Evolutionary conservation across 371 early-diverging fungal species (phyloP).

Genomic region (Apophysomyces variabilis): DNA sequence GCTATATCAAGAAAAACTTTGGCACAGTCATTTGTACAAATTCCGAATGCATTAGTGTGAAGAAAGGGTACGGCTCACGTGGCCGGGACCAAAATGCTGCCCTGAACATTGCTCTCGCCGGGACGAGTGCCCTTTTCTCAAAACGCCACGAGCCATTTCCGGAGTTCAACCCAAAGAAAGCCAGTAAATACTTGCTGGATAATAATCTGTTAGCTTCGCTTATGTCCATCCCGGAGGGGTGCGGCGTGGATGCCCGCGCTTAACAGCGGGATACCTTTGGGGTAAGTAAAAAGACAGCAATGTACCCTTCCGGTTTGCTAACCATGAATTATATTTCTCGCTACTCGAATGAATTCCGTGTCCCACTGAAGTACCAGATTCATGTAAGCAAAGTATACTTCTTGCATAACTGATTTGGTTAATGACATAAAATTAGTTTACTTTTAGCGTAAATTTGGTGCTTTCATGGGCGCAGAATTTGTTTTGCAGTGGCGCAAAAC

Average conservation of each 20-base stretch:
- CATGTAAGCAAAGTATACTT: background rate
- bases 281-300: too few relatives aligned
- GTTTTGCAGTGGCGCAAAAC: background rate
- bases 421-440: background rate
- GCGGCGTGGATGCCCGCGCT: too few relatives aligned
- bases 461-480: background rate
- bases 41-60: background rate
- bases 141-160: background rate
- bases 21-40: background rate
- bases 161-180: background rate
- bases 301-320: too few relatives aligned
- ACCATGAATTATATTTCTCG: too few relatives aligned
- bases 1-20: too few relatives aligned
- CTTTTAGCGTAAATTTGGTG: background rate
- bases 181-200: background rate
- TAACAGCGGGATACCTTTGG: too few relatives aligned
- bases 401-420: background rate
- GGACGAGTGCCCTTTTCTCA: background rate
- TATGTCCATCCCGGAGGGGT: too few relatives aligned
- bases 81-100: background rate
- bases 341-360: background rate
- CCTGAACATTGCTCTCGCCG: background rate
- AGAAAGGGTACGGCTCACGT: too few relatives aligned
- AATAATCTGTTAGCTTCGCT: too few relatives aligned
- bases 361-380: background rate